Evolutionary conservation across 345 rosid genomes (phyloP), one percentile per base, ranked within the genome.

Genomic region (Reutealis trisperma): DNA sequence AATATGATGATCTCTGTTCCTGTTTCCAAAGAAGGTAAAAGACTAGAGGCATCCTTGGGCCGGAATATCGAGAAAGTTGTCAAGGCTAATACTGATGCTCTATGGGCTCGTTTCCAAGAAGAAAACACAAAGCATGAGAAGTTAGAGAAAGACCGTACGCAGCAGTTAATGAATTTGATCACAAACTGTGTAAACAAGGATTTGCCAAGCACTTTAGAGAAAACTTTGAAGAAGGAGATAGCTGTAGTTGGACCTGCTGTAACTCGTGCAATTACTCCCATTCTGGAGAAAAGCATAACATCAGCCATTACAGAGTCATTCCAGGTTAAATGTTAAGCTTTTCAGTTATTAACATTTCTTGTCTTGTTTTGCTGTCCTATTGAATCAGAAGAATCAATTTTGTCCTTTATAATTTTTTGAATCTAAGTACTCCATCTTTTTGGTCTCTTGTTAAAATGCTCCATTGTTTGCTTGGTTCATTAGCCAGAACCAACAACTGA

Each of bases 31-130:
- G 80, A 81, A 73, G 70, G 81, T n/a, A 81, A 76, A 73, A 73
- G 81, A 34, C 71, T 81, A 7, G 84, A 81, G 78, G 71, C 72
- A 62, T 67, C 84, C 45, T 76, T 81, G 75, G 81, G 84, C 27
- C 84, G 75, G n/a, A 81, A 37, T 44, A 69, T 81, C 3, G 84
- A 81, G 77, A 77, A 75, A 74, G 64, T 63, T 63, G 65, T 81
- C 2, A 81, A 63, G 66, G 78, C 78, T 72, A 81, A 77, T 21
- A 77, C 75, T 24, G 84, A 77, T 73, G 78, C 78, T 67, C 30
- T 77, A 54, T 81, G 81, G 81, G 81, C 81, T 67, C 78, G 63
- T 54, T 73, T 81, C 60, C 81, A 77, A 76, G 81, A 81, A 81
- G 81, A 77, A 69, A 69, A 72, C 51, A 32, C 67, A 19, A 81